Percentiles rank a stretch among this genome's conserved stretches.
phyloP scores from a whole-genome alignment of 106 monocot species.

The Apostasia shenzhenica region DNA sequence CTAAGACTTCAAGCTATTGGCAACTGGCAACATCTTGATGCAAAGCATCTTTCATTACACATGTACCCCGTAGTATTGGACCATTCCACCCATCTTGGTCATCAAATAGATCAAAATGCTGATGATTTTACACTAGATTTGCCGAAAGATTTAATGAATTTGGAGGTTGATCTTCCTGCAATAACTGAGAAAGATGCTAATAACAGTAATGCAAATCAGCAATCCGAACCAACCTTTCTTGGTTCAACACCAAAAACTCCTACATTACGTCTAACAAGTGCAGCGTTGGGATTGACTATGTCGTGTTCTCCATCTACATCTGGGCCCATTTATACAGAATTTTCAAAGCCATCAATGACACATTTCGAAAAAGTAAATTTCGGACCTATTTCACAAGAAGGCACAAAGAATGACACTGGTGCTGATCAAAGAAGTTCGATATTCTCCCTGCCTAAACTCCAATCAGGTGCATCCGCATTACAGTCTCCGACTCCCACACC shows the following conservation, averaged over 20 bases:
- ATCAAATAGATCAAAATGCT: not conserved
- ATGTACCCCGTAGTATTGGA: conserved; percentile 12
- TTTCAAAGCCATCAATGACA: conserved; percentile 9
- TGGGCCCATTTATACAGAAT: not conserved
- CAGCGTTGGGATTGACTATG: not conserved
- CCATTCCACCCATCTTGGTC: not conserved
- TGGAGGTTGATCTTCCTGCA: not conserved
- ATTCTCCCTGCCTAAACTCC: not conserved
- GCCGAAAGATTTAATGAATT: not conserved
- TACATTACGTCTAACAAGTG: conserved; percentile 2
- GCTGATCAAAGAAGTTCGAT: conserved; percentile 1
- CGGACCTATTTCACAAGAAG: not conserved
- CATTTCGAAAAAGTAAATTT: not conserved
- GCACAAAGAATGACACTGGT: not conserved
- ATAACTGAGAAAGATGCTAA: not conserved
- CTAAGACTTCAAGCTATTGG: conserved; percentile 15
- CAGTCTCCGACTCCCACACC: not conserved
- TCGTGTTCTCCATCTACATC: not conserved
- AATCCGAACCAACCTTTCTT: not conserved
- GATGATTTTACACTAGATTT: conserved; percentile 2
- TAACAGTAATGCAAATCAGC: not conserved
- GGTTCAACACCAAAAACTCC: conserved; percentile 1
- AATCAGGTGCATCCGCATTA: not conserved
- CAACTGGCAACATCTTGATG: conserved; percentile 6
- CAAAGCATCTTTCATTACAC: conserved; percentile 18